These are phyloP conservation scores for Zygoascus tannicola DNA, from an alignment of 805 yeast species.

Conservation along the genomic window DNA sequence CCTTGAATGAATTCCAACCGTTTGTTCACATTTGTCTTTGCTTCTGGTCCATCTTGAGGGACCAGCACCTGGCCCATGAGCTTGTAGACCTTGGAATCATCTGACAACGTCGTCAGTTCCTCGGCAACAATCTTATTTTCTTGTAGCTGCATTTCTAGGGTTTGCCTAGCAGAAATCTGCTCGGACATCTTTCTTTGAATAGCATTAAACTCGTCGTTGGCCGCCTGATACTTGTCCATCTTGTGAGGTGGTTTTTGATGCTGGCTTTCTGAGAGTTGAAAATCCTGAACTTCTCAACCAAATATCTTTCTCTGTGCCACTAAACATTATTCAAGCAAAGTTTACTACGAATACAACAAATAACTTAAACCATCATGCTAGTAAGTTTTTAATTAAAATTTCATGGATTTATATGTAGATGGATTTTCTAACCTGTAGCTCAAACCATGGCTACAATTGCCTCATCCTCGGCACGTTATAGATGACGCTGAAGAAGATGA, in stretches of 20 bases:
- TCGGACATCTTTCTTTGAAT: slow-evolving; percentile 30
- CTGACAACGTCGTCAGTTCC: slow-evolving; percentile 61
- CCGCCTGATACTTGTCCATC: slow-evolving; percentile 11
- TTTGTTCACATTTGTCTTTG: slow-evolving; percentile 73
- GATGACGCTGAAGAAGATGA: slow-evolving; percentile 34
- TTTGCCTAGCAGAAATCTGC: slow-evolving; percentile 64
- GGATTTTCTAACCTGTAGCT: slow-evolving; percentile 9
- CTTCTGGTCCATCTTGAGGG: slow-evolving; percentile 81
- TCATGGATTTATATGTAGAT: too few relatives aligned
- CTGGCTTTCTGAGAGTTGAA: background rate
- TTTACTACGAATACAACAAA: too few relatives aligned
- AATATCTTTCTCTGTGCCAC: too few relatives aligned
- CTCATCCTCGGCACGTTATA: slow-evolving; percentile 43
- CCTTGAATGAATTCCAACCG: slow-evolving; percentile 78
- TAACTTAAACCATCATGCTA: too few relatives aligned
- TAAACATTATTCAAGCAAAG: too few relatives aligned
- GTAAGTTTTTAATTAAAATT: too few relatives aligned
- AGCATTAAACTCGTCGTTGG: slow-evolving; percentile 15
- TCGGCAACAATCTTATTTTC: slow-evolving; percentile 83
- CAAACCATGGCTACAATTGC: slow-evolving; percentile 35
- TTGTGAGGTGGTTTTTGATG: background rate
- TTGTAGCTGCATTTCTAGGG: slow-evolving; percentile 86
- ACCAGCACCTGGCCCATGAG: slow-evolving; percentile 85
- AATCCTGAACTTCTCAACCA: too few relatives aligned
- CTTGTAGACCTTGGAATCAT: slow-evolving; percentile 72